Evolutionary conservation across 495 filamentous ascomycete species (phyloP), one percentile per base, ranked within the genome.

Genomic region (Aspergillus wentii): DNA sequence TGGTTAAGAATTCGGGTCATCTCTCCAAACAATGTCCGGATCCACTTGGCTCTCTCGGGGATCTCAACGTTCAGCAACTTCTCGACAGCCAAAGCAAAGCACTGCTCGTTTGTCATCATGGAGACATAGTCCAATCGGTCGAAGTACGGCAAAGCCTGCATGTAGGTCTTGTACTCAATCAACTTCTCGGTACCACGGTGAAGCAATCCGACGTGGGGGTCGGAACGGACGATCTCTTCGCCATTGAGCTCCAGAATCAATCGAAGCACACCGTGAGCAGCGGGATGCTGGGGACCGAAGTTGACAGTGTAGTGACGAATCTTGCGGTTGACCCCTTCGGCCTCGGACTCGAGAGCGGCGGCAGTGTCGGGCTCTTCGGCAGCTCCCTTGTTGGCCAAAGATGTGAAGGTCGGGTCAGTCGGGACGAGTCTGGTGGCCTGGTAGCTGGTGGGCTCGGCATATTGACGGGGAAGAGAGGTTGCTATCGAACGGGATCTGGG

Each of bases 101-200:
- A 96, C 68, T 99, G 94, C 74, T 99, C 94, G 65, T 96, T 96
- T 46, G 92, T 97, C 92, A 97, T 98, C 94, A 99, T 99, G 60
- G 88, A 95, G 40, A 96, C 91, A 63, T 99, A 99, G 62, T 99
- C 94, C 61, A 99, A 71, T 44, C 94, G 85, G 70, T 99, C 94
- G 59, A 99, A 99, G 71, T 99, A 99, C 21, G 94, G 94, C 57
- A 99, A 71, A 38, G 94, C 94, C 61, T 99, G 94, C 52, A 97
- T 80, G 61, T 99, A 99, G 34, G 89, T 95, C 77, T 92, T 94
- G 75, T 99, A 99, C 73, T 99, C 94, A 63, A 96, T 97, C 71
- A 99, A 80, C 78, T 99, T 99, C 76, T 99, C 94, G 39, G 94
- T 99, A 48, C 94, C 94, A 56, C 94, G 79, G 66, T 99, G 94